phyloP scores from a whole-genome alignment of 2,329 filamentous ascomycete genomes.

The Paraconiothyrium sp. region DNA sequence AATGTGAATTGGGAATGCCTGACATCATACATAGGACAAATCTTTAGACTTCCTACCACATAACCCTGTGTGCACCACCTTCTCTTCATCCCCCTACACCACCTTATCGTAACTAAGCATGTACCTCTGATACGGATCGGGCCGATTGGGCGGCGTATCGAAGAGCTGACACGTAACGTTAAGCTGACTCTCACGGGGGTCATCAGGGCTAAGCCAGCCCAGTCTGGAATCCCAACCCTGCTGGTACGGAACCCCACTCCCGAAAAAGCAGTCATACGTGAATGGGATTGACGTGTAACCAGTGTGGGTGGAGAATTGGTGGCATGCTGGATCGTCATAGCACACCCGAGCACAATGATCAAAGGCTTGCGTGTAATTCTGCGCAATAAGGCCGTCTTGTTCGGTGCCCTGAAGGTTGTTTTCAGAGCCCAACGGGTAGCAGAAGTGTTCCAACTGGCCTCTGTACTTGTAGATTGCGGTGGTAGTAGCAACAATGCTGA shows the following conservation, averaged over 20 bases:
- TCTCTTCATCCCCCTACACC: background rate
- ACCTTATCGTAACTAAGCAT: background rate
- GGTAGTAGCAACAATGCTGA: background rate
- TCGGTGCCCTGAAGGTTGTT: background rate
- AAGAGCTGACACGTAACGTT: background rate
- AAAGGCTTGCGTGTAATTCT: background rate
- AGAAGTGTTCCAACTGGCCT: background rate
- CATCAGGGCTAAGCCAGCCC: no score
- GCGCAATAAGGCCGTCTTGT: background rate
- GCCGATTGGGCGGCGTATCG: background rate
- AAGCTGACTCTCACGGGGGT: background rate
- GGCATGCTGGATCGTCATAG: background rate
- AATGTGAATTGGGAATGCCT: no score
- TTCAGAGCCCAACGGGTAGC: background rate
- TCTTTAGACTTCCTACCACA: background rate
- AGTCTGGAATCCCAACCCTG: background rate
- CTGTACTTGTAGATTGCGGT: background rate
- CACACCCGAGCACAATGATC: background rate
- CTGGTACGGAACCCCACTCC: background rate
- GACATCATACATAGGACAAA: background rate
- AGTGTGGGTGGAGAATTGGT: background rate
- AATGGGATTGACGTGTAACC: background rate
- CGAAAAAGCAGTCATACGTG: background rate
- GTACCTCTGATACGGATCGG: background rate
- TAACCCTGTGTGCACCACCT: background rate